These are phyloP conservation scores for Fusarium buharicum DNA, from an alignment of 2,329 filamentous ascomycete genomes.

Conservation along the genomic window DNA sequence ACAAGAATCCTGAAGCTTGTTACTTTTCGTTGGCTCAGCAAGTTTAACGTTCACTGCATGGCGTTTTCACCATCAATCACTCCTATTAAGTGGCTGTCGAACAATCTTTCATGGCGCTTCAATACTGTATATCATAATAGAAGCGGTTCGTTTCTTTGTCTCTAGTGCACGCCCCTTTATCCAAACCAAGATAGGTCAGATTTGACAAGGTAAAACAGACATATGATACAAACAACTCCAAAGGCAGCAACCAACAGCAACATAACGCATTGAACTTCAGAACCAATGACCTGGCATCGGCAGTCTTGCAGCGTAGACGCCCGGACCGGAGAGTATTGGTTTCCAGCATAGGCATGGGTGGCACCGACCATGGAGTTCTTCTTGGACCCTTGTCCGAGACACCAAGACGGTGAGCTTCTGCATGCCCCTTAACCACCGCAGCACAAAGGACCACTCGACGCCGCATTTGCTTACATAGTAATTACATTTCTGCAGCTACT, in stretches of 20 bases:
- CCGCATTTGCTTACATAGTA: conserved; percentile 38
- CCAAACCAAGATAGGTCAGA: conserved; percentile 4
- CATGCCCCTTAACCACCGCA: conserved; percentile 47
- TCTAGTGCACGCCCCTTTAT: conserved; percentile 13
- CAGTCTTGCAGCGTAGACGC: conserved; percentile 40
- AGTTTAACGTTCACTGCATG: conserved; percentile 6
- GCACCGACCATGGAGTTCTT: conserved; percentile 45
- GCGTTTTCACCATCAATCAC: conserved; percentile 9
- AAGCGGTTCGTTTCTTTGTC: conserved; percentile 7
- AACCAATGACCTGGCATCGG: conserved; percentile 24
- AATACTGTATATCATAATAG: conserved; percentile 24
- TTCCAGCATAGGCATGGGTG: conserved; percentile 38
- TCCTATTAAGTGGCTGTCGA: neutral
- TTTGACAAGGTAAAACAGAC: conserved; percentile 1
- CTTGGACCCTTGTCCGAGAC: conserved; percentile 40
- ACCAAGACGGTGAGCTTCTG: conserved; percentile 41
- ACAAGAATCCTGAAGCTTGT: neutral
- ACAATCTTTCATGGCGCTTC: conserved; percentile 14
- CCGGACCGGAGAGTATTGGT: conserved; percentile 23
- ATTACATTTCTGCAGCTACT: conserved; percentile 40
- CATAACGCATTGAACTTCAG: neutral
- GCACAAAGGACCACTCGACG: conserved; percentile 32
- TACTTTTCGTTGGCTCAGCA: conserved; percentile 8
- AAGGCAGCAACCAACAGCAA: neutral
- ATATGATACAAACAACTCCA: conserved; percentile 6